Evolutionary conservation across 2,329 filamentous ascomycete species (phyloP), one percentile per base, ranked within the genome.

Genomic region (Phialocephala subalpina): DNA sequence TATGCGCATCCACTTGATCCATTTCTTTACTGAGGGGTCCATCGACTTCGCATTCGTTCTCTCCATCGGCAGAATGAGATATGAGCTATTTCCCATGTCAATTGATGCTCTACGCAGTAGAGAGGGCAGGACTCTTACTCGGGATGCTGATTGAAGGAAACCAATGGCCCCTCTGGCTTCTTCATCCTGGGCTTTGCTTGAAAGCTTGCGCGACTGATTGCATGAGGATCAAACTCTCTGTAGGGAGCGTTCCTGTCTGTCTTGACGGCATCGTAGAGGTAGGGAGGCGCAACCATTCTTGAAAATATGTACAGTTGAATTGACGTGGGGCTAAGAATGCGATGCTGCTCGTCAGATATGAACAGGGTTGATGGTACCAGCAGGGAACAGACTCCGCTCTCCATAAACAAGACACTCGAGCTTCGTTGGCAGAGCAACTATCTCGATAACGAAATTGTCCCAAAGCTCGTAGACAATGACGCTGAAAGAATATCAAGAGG

Each of bases 91-190:
- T 36, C 16, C 18, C 58, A 18, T 5, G 55, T 73, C 65, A 72
- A 65, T 42, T 65, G 25, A 36, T 47, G 29, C n/a, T 58, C 20
- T 16, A 29, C 25, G 5, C 35, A 14, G 40, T 25, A 49, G 14
- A 62, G 38, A 25, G 40, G 5, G 57, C 35, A 60, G 35, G 12
- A 29, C 20, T 81, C 88, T 75, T 84, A 93, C 90, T 97, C 94
- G 1, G 94, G 94, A 78, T 97, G 94, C 65, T 87, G 86, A 78
- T 97, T 96, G 83, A 97, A 91, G 66, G 91, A 86, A 69, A 97
- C 81, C 69, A 97, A 81, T 14, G 93, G 94, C 0, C 93, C 94
- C 61, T 92, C 84, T 53, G 84, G 86, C 83, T 91, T 90, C 49
- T 87, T 84, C 74, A 85, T 89, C 29, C 80, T 82, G 47, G 86